Evolutionary conservation across 2,329 filamentous ascomycete genomes (phyloP).

Genomic region (Aureobasidium sp.): DNA sequence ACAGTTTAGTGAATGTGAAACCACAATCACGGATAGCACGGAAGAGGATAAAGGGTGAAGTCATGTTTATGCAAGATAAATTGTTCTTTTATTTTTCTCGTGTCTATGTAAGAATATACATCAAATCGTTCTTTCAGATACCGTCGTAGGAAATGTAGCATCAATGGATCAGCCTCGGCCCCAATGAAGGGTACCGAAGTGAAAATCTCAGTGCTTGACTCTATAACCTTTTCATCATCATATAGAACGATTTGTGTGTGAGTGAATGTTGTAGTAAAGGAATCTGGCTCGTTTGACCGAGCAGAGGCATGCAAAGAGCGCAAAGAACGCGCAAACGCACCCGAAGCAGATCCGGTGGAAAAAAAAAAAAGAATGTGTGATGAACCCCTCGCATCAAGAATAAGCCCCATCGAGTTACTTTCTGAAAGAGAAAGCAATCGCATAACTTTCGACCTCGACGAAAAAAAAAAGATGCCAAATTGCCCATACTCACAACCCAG

Average conservation of each 20-base stretch:
- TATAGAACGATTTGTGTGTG: constrained; percentile 46
- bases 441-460: constrained; percentile 97
- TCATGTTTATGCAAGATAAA: background rate
- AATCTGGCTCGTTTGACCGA: constrained; percentile 65
- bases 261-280: constrained; percentile 23
- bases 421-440: constrained; percentile 63
- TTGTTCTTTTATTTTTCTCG: background rate
- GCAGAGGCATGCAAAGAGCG: constrained; percentile 37
- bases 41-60: too few species aligned
- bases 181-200: constrained; percentile 41
- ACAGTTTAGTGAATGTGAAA: background rate
- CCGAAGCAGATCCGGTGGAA: constrained; percentile 41
- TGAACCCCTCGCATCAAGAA: constrained; percentile 95
- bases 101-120: background rate
- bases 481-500: constrained; percentile 34
- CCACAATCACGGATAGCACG: background rate
- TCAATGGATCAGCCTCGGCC: constrained; percentile 31
- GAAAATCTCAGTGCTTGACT: constrained; percentile 89
- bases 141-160: constrained; percentile 30
- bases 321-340: constrained; percentile 23
- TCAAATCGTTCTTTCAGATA: constrained; percentile 26
- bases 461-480: constrained; percentile 65
- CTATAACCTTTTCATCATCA: constrained; percentile 95
- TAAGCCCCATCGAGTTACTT: constrained; percentile 99
- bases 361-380: constrained; percentile 34